Base-by-base conservation (phyloP, 768 basidiomycete species). In the Tephrocybe rancida region DNA sequence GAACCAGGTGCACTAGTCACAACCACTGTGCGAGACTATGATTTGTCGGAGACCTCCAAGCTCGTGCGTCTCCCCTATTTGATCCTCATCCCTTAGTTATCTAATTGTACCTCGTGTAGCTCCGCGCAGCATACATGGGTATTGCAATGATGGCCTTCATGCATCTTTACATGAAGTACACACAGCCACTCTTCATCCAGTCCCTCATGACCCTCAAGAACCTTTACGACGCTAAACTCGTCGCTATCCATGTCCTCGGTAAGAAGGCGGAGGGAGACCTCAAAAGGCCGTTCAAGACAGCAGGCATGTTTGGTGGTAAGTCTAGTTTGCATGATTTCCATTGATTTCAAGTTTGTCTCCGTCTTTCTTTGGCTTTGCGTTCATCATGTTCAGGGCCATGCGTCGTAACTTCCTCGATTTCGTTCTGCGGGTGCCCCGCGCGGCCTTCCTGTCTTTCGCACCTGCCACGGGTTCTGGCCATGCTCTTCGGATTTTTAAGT, bases 141-240 rank as follows among this genome's bases (percentile, higher is more conserved):
- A 70, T 93, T 63, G 88, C 85, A 45, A 92, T 93, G 87, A 95
- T 95, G 90, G 80, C 66, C 54, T 88, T 95, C 79, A 85, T 98
- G 77, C 96, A 99, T 75, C 56, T 89, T 48, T 98, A 98, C 82
- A 77, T 98, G 75, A 85, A 90, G 68, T 98, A 91, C 82, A 95
- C 94, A 6, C 95, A 96, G 67, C 96, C 96, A 6, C 84, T 98
- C 60, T 96, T 98, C 74, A 89, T 98, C 60, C 96, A 98, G 70
- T 83, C 83, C 11, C 81, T 99, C 61, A 97, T 96, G 93, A 92
- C 91, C n/a, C 52, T 97, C 65, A 98, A 99, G 78, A 82, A 80
- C 39, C 70, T 95, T 25, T 92, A 89, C 70, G 95, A 98, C 64
- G 86, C 90, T 52, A 93, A 93, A 67, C 82, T 83, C 16, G 81